phyloP scores from a whole-genome alignment of 2,329 filamentous ascomycete species.

The Fusarium brevicatenulatum region DNA sequence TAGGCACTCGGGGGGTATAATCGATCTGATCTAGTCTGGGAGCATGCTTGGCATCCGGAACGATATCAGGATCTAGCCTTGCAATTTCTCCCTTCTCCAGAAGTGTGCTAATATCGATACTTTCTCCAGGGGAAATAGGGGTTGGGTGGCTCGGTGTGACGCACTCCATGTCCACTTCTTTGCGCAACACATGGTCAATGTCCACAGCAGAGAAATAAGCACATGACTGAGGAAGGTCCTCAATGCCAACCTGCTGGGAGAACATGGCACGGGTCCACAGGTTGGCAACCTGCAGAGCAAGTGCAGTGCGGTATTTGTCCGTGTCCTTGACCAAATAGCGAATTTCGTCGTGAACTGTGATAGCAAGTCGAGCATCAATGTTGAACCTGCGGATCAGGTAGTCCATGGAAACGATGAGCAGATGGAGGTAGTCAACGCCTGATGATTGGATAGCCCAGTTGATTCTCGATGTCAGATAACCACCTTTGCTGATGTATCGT shows the following conservation, averaged over 20 bases:
- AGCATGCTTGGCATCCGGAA: constrained; percentile 61
- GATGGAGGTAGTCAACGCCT: constrained; percentile 95
- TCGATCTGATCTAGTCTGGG: constrained; percentile 70
- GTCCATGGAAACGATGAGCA: constrained; percentile 94
- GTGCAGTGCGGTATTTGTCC: constrained; percentile 88
- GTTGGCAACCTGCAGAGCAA: constrained; percentile 94
- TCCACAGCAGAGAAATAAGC: constrained; percentile 97
- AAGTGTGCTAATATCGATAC: constrained; percentile 82
- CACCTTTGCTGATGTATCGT: constrained; percentile 86
- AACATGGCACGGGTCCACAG: constrained; percentile 99
- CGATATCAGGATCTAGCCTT: constrained; percentile 71
- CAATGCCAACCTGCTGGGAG: constrained; percentile 93
- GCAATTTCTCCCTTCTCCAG: constrained; percentile 77
- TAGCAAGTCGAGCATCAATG: constrained; percentile 83
- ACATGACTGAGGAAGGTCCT: constrained; percentile 92
- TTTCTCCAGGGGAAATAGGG: constrained; percentile 86
- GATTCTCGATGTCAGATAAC: constrained; percentile 94
- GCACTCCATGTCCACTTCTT: constrained; percentile 98
- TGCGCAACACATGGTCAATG: constrained; percentile 93
- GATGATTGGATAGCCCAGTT: constrained; percentile 99
- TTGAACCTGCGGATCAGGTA: constrained; percentile 88
- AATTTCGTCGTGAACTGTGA: constrained; percentile 98
- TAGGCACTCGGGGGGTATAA: constrained; percentile 77
- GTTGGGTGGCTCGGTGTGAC: constrained; percentile 86
- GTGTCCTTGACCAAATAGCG: constrained; percentile 87